Evolutionary conservation across 73 alveolate genomes (phyloP).

Genomic region (Paraurostyla sp.): DNA sequence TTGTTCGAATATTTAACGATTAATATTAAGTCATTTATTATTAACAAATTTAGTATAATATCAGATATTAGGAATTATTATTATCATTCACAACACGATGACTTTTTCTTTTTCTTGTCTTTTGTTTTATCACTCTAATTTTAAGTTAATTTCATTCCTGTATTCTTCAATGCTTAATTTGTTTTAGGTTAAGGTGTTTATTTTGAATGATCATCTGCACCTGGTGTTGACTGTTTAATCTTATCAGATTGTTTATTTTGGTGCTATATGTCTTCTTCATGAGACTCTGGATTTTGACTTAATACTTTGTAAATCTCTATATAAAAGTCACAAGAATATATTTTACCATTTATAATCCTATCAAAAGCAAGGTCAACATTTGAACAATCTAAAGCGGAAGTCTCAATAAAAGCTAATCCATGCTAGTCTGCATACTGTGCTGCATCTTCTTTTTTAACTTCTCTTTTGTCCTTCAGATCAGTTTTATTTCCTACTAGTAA

Average conservation of each 20-base stretch:
- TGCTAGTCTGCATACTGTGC: constrained; percentile 83
- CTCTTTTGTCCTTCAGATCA: constrained; percentile 84
- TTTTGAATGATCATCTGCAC: not conserved
- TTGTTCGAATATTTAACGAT: too few relatives aligned
- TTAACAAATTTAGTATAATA: too few relatives aligned
- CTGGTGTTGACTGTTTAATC: not conserved
- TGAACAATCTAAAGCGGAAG: constrained; percentile 79
- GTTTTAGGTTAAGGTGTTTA: not conserved
- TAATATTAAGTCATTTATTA: too few relatives aligned
- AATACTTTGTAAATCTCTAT: constrained; percentile 48
- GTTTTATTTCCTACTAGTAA: constrained; percentile 63
- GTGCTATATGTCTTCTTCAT: not conserved
- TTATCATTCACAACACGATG: constrained; percentile 32
- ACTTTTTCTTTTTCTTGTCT: constrained; percentile 47
- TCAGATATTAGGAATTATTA: not conserved
- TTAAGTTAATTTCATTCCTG: not conserved
- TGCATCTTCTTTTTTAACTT: constrained; percentile 87
- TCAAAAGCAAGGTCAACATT: constrained; percentile 83
- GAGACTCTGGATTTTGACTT: not conserved
- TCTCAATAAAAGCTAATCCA: constrained; percentile 80
- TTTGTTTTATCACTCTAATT: not conserved
- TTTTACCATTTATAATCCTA: constrained; percentile 61
- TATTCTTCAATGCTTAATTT: not conserved
- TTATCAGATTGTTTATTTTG: not conserved
- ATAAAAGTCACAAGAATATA: not conserved